Conservation (phyloP, 257 asterid species). For the Primulina huaijiensis region DNA sequence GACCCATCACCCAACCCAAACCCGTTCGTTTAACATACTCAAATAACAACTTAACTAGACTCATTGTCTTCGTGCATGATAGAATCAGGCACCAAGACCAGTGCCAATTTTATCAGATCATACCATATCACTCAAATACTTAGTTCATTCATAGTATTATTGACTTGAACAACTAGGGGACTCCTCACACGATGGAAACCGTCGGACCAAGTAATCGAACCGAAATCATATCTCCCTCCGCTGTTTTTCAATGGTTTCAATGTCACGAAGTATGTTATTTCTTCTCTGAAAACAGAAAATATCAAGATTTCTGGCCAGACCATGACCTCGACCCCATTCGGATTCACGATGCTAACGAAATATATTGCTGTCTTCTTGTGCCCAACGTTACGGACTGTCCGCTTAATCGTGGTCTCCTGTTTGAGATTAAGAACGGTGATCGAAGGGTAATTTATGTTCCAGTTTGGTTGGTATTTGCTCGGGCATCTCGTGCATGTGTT, state of each 20-base stretch:
- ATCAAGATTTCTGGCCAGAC: slow-evolving; percentile 48
- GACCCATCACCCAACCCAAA: too few species aligned
- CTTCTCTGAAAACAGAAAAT: slow-evolving; percentile 42
- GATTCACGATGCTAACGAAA: slow-evolving; percentile 36
- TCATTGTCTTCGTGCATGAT: too few species aligned
- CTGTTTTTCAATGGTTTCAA: slow-evolving; percentile 38
- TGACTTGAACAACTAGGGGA: slow-evolving; percentile 56
- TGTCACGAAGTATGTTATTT: slow-evolving; percentile 37
- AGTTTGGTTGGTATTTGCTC: slow-evolving; percentile 9
- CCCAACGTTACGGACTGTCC: slow-evolving; percentile 37
- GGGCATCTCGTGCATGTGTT: slow-evolving; percentile 24
- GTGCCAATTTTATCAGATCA: too few species aligned
- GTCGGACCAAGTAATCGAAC: slow-evolving; percentile 58
- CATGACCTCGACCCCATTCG: slow-evolving; percentile 48
- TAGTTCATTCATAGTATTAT: slow-evolving; percentile 7
- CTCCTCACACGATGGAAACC: slow-evolving; percentile 52
- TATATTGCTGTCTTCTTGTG: slow-evolving; percentile 34
- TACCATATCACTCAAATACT: too few species aligned
- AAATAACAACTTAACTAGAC: too few species aligned
- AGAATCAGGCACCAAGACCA: not conserved
- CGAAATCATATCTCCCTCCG: slow-evolving; percentile 46
- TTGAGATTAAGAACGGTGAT: slow-evolving; percentile 39
- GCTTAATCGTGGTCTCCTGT: slow-evolving; percentile 30
- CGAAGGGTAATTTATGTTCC: slow-evolving; percentile 49
- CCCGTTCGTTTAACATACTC: too few species aligned